Evolutionary conservation across 2,329 filamentous ascomycete species (phyloP).

Genomic region (Colletotrichum horii): DNA sequence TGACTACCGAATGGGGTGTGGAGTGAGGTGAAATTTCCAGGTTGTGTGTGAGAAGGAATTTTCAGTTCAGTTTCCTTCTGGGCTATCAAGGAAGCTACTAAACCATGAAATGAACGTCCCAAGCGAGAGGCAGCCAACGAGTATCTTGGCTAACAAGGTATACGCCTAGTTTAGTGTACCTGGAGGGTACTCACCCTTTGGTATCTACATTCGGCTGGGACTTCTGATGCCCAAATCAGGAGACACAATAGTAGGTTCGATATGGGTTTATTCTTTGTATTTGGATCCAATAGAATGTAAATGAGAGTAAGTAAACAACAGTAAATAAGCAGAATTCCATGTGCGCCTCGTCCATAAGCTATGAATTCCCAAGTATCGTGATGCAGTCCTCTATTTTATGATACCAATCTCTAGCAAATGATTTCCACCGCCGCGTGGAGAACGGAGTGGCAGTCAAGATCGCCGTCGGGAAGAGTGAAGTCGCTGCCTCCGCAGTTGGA

Average conservation of each 20-base stretch:
- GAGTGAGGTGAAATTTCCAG: too few species aligned
- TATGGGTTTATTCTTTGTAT: background rate
- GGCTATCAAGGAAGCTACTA: rapidly evolving
- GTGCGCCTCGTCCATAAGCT: background rate
- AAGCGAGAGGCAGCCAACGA: background rate
- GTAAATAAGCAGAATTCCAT: background rate
- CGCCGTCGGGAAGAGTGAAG: background rate
- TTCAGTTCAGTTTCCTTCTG: background rate
- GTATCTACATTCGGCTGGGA: background rate
- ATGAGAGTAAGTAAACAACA: background rate
- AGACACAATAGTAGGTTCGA: too few species aligned
- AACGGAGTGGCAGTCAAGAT: background rate
- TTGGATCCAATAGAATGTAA: background rate
- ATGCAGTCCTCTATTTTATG: background rate
- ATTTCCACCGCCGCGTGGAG: background rate
- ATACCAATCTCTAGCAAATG: background rate
- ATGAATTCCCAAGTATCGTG: background rate
- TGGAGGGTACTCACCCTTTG: background rate
- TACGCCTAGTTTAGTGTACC: background rate
- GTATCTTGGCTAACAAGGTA: background rate
- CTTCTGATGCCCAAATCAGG: background rate
- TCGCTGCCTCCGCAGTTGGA: background rate
- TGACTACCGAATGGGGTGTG: rapidly evolving
- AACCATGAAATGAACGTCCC: background rate
- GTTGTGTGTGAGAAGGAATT: rapidly evolving